A percentile compares a stretch with the other conserved stretches of the same genome.
Evolutionary conservation across 2,329 filamentous ascomycete genomes (phyloP).

Genomic region (Beauveria rudraprayagi): DNA sequence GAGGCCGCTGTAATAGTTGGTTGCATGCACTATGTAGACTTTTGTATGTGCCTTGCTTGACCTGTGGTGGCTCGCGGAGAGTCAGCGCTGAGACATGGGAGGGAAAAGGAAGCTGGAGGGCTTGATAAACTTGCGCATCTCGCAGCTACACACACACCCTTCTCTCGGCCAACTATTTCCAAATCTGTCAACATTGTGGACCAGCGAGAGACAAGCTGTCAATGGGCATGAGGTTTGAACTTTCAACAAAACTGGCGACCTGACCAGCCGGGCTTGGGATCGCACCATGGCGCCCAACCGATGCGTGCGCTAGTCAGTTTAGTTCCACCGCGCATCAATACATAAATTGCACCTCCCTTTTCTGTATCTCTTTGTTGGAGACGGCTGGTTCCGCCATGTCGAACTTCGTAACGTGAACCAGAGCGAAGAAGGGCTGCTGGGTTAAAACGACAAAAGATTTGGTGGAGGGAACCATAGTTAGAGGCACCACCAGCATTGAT

Average conservation of each 20-base stretch:
- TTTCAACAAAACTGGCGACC: not conserved
- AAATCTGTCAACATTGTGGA: not conserved
- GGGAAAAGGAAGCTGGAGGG: not conserved
- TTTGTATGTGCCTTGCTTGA: not conserved
- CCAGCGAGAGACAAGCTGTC: too few relatives aligned
- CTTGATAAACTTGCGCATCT: not conserved
- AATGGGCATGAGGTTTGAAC: not conserved
- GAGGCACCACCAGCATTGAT: not conserved
- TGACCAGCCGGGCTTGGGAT: not conserved
- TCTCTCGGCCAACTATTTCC: not conserved
- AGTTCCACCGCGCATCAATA: not conserved
- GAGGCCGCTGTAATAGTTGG: not conserved
- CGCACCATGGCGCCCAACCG: not conserved
- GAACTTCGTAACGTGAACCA: not conserved
- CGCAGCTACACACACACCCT: not conserved
- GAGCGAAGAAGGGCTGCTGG: not conserved
- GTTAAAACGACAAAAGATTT: not conserved
- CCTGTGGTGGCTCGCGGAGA: not conserved
- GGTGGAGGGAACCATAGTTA: not conserved
- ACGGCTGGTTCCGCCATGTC: not conserved
- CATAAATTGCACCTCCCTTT: not conserved
- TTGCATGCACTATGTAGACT: not conserved
- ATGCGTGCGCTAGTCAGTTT: conserved; percentile 2
- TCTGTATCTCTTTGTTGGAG: not conserved
- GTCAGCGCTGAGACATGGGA: conserved; percentile 1